Evolutionary conservation across 2,329 filamentous ascomycete species (phyloP), one percentile per base, ranked within the genome.

Genomic region (Dothistroma pini): DNA sequence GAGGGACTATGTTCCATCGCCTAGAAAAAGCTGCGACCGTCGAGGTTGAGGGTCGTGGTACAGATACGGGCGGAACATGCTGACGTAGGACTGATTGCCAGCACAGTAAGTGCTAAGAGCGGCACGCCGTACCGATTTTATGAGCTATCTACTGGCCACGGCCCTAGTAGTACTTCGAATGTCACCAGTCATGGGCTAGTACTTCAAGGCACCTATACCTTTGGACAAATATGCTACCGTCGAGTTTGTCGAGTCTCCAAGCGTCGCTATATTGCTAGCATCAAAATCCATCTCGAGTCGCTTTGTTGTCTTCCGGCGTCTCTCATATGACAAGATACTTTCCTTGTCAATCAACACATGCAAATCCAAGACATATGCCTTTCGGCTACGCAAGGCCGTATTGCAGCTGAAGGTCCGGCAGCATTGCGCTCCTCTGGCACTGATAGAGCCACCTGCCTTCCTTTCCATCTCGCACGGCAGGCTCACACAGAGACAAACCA

Each of bases 1-100:
- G 29, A 51, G 21, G 59, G 53, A 60, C 22, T 70, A 49, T 56
- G 12, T 52, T 29, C 59, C 52, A 59, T 55, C 66, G 65, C 83
- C 84, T 77, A 80, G 84, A 83, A 86, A 84, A 84, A 86, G 84
- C 84, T 84, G 81, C 81, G 78, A 78, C 78, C 77, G 78, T 81
- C 77, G 79, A 86, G 83, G 74, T 77, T 75, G 64, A 79, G 81
- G 77, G 79, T 81, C 77, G 77, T 78, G 83, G 84, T 83, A 87
- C 85, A 87, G 85, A 87, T 87, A 87, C 84, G 83, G 84, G 84
- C 77, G 79, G 78, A 75, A 87, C 84, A 87, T 57, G 25, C 53
- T n/a, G 9, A 38, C 6, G 25, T 6, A 29, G 25, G 25, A 29
- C 25, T 29, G 25, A 3, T 29, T 2, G 2, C 6, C 25, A 29